Conservation (phyloP, 805 yeast species). For the Candida suzukii region DNA sequence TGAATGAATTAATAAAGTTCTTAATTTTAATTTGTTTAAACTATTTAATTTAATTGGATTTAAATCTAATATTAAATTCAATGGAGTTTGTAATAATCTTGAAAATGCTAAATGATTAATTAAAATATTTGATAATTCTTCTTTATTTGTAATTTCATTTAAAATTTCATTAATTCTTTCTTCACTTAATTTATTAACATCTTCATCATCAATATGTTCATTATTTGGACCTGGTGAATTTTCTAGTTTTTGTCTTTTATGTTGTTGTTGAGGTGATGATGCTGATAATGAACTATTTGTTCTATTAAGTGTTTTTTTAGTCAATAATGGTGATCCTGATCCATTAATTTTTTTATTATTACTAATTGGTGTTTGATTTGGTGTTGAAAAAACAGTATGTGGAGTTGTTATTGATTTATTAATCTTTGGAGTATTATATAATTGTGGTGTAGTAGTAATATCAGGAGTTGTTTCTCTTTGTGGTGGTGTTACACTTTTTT, state of each 20-base stretch:
- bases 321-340: too few relatives aligned
- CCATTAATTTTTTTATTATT: background rate
- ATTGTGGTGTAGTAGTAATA: background rate
- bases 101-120: constrained; percentile 88
- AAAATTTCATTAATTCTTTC: constrained; percentile 23
- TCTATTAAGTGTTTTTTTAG: background rate
- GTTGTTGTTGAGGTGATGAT: background rate
- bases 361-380: background rate
- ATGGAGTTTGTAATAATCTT: constrained; percentile 79
- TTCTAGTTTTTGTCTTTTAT: constrained; percentile 1
- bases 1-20: constrained; percentile 29
- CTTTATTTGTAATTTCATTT: constrained; percentile 31
- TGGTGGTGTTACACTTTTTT: too few relatives aligned
- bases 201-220: background rate
- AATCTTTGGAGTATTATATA: background rate
- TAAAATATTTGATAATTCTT: constrained; percentile 55
- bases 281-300: background rate
- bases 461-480: constrained; percentile 1
- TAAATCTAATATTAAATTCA: constrained; percentile 52
- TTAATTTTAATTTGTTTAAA: constrained; percentile 36
- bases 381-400: background rate
- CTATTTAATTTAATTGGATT: constrained; percentile 49
- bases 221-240: background rate
- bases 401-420: background rate
- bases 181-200: constrained; percentile 1